Evolutionary conservation across 768 basidiomycete genomes (phyloP), one percentile per base, ranked within the genome.

Genomic region (Hericium coralloides): DNA sequence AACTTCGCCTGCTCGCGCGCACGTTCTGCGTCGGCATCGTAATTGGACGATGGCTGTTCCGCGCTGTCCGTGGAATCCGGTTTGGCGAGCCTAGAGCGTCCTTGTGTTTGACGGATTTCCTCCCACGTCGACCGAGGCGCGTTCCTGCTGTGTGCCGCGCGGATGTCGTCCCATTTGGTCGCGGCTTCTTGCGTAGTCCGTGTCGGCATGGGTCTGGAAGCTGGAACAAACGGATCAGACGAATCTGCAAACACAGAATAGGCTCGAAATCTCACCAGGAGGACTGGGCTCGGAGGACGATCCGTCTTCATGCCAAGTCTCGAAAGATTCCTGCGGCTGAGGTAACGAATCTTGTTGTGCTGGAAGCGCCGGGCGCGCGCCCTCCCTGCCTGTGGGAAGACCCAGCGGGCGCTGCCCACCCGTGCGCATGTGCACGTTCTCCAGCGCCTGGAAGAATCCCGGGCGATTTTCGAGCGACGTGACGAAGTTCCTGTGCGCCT

Each of bases 121-220:
- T 89, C 87, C 87, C 87, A 89, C 3, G 84, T 74, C 18, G 87
- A 87, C 3, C 66, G 67, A 41, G 67, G 64, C 15, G 69, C 57
- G 31, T 68, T 71, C 18, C 72, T 68, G 15, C 70, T 72, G 58
- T 84, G 84, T 36, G 72, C 49, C 49, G 7, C 78, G 47, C 86
- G 81, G 49, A 89, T 83, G 59, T 83, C 77, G 37, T 86, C 84
- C 87, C 87, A 89, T 58, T 73, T 45, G 43, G 43, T 45, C 43
- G n/a, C 18, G n/a, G 53, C 69, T 79, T 38, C 57, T 58, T 52
- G 66, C 56, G 56, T 31, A 55, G 36, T 56, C 47, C 22, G 37
- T 18, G 5, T 41, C 36, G 38, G 55, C n/a, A 45, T 22, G 43
- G 43, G 31, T 2, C 8, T 8, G 31, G 31, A 31, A 31, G 31